A percentile compares a stretch with the other conserved stretches of the same genome.
Evolutionary conservation across 805 yeast species (phyloP).

Genomic region (Candida suzukii): DNA sequence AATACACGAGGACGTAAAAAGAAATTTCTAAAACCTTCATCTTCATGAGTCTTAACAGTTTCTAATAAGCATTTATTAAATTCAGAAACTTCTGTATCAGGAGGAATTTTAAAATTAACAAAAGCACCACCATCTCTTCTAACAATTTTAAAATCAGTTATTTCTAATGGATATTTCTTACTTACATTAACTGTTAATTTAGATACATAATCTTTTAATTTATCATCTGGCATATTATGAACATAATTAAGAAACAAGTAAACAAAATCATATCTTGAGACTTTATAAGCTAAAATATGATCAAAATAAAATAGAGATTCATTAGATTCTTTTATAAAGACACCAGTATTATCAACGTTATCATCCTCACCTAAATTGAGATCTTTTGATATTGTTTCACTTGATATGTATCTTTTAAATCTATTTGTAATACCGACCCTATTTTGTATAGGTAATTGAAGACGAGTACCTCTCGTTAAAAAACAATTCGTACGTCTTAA

Average conservation of each 20-base stretch:
- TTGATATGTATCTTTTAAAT: conserved; percentile 10
- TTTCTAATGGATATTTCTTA: conserved; percentile 24
- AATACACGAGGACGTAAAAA: conserved; percentile 48
- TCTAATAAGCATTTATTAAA: conserved; percentile 41
- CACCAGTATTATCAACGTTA: conserved; percentile 50
- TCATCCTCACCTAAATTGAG: conserved; percentile 49
- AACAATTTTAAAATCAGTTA: conserved; percentile 61
- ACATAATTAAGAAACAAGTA: conserved; percentile 35
- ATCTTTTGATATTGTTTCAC: conserved; percentile 23
- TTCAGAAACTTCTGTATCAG: conserved; percentile 38
- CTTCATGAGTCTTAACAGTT: conserved; percentile 23
- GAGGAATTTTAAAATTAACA: conserved; percentile 65
- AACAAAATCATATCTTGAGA: conserved; percentile 37
- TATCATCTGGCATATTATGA: conserved; percentile 31
- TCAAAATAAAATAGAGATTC: conserved; percentile 53
- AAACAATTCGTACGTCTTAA: too few species aligned
- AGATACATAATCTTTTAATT: conserved; percentile 20
- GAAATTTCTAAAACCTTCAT: conserved; percentile 29
- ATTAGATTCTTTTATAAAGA: conserved; percentile 40
- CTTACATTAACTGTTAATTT: conserved; percentile 31
- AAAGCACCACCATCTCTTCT: conserved; percentile 91
- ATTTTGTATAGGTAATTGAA: too few species aligned
- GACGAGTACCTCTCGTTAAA: too few species aligned
- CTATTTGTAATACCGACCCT: too few species aligned
- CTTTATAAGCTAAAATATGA: conserved; percentile 31